Conservation (phyloP, 129 eudicot genomes). For the Tagetes erecta region DNA sequence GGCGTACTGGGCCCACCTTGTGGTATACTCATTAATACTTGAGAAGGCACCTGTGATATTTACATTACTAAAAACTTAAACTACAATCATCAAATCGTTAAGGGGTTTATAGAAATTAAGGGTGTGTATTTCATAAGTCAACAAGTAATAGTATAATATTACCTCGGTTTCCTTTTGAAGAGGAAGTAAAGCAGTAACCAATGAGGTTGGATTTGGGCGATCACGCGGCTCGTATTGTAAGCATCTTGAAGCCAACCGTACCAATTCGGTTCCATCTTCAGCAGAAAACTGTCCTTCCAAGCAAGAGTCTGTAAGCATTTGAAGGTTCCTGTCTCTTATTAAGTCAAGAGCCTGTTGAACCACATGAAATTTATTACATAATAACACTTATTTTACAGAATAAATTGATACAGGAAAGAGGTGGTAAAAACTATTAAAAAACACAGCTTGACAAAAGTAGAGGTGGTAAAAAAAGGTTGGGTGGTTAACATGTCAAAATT, state of each 20-base stretch:
- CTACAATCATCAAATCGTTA: not conserved
- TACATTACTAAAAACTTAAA: conserved; percentile 10
- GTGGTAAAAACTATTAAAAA: not conserved
- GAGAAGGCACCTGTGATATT: conserved; percentile 67
- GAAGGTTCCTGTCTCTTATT: conserved; percentile 83
- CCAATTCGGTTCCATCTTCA: conserved; percentile 82
- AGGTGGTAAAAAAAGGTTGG: not conserved
- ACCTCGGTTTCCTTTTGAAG: conserved; percentile 90
- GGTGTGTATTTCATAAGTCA: not conserved
- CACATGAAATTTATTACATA: conserved; percentile 22
- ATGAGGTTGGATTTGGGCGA: conserved; percentile 81
- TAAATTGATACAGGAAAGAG: not conserved
- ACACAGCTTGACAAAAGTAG: not conserved
- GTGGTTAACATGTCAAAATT: not conserved
- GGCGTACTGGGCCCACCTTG: conserved; percentile 48
- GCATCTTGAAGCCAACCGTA: conserved; percentile 88
- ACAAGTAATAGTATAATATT: not conserved
- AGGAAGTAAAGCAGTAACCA: conserved; percentile 76
- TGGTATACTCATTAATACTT: conserved; percentile 69
- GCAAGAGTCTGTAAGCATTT: conserved; percentile 92
- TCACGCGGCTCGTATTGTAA: conserved; percentile 92
- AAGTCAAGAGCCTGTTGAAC: conserved; percentile 85
- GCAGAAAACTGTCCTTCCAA: conserved; percentile 91
- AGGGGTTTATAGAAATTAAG: not conserved
- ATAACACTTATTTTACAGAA: not conserved